Percentiles rank a stretch among this genome's conserved stretches.
Evolutionary conservation across 2,329 filamentous ascomycete species (phyloP).

Genomic region (Sclerotinia glacialis): DNA sequence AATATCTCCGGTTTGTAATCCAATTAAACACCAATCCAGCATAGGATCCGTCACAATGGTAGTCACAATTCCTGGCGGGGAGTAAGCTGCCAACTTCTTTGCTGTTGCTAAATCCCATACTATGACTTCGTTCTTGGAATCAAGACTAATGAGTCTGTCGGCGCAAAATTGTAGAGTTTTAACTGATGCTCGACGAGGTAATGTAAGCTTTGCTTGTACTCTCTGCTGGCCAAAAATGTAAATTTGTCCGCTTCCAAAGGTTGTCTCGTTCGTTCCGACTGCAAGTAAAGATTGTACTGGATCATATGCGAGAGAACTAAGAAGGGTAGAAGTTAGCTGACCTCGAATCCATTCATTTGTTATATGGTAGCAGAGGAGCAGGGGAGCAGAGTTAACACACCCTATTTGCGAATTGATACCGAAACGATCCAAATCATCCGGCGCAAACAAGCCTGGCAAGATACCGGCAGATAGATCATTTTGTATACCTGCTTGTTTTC

Average conservation of each 20-base stretch:
- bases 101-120: constrained; percentile 78
- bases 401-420: constrained; percentile 76
- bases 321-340: constrained; percentile 25
- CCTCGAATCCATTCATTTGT: background rate
- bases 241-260: constrained; percentile 81
- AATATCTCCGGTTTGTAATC: constrained; percentile 77
- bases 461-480: constrained; percentile 85
- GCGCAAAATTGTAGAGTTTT: constrained; percentile 78
- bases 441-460: constrained; percentile 70
- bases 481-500: constrained; percentile 90
- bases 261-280: constrained; percentile 83
- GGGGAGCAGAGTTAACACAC: constrained; percentile 41
- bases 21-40: constrained; percentile 89
- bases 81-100: constrained; percentile 63
- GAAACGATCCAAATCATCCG: constrained; percentile 80
- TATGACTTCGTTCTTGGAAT: constrained; percentile 79
- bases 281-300: constrained; percentile 91
- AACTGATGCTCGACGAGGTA: constrained; percentile 71
- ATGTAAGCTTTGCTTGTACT: constrained; percentile 70
- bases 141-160: constrained; percentile 80
- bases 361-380: background rate
- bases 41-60: constrained; percentile 79
- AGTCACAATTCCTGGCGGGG: constrained; percentile 73
- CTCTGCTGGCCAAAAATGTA: constrained; percentile 83
- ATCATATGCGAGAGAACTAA: constrained; percentile 81